These are phyloP conservation scores for Nemophila menziesii DNA, from an alignment of 257 asterid genomes.

Conservation along the genomic window DNA sequence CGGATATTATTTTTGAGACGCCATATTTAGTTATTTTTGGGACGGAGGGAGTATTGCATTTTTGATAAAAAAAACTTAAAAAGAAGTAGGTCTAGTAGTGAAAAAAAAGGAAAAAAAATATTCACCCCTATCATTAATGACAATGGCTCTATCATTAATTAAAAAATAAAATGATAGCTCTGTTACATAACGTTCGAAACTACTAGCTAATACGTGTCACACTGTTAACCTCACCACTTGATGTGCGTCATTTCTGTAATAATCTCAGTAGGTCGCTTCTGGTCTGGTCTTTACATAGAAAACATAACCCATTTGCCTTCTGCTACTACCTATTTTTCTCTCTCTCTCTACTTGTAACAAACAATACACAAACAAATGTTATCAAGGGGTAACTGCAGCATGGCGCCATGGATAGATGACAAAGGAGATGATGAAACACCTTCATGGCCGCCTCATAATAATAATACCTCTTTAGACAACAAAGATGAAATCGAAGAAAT, in stretches of 20 bases:
- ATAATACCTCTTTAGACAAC: constrained; percentile 10
- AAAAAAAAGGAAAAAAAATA: too few species aligned
- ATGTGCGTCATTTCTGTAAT: constrained; percentile 3
- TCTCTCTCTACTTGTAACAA: background rate
- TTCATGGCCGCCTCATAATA: constrained; percentile 44
- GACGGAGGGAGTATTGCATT: too few species aligned
- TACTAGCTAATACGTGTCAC: constrained; percentile 19
- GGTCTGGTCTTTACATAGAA: constrained; percentile 3
- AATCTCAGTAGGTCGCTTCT: background rate
- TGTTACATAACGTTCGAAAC: constrained; percentile 18
- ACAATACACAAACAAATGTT: constrained; percentile 24
- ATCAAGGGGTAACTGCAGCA: constrained; percentile 48
- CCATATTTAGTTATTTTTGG: too few species aligned
- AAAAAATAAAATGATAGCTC: background rate
- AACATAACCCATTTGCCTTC: background rate
- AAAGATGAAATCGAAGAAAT: constrained; percentile 47
- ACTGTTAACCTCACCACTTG: constrained; percentile 15
- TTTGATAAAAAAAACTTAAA: too few species aligned
- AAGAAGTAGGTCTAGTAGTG: too few species aligned
- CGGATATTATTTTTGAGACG: too few species aligned
- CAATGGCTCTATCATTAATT: background rate
- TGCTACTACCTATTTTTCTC: background rate
- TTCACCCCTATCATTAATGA: background rate
- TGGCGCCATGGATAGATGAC: constrained; percentile 72
- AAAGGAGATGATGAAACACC: constrained; percentile 33